These are phyloP conservation scores for Cladosporium phlei DNA, from an alignment of 2,329 filamentous ascomycete species.

Conservation along the genomic window DNA sequence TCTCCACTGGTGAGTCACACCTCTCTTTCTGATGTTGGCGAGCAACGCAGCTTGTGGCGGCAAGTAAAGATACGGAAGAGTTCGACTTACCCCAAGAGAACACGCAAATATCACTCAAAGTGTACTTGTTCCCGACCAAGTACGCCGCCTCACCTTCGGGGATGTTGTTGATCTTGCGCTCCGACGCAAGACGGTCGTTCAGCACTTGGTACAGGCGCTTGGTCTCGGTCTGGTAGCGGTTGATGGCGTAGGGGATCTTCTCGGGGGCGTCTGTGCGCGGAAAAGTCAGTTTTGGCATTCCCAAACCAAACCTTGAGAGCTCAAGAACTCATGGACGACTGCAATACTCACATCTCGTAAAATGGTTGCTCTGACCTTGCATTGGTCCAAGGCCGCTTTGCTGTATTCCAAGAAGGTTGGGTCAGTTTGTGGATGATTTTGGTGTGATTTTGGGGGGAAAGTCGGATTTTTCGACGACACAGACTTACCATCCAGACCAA, in stretches of 20 bases:
- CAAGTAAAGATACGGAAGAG: too few relatives aligned
- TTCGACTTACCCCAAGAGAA: too few relatives aligned
- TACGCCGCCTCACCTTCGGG: conserved; percentile 32
- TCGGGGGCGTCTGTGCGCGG: conserved; percentile 66
- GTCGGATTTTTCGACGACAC: not conserved
- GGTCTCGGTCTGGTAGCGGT: conserved; percentile 75
- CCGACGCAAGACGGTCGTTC: conserved; percentile 58
- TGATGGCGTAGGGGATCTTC: conserved; percentile 72
- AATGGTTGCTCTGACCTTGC: conserved; percentile 72
- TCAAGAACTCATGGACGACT: too few relatives aligned
- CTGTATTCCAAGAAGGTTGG: too few relatives aligned
- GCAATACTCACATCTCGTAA: conserved; percentile 45
- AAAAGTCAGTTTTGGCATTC: too few relatives aligned
- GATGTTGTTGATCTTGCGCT: conserved; percentile 34
- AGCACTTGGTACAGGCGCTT: conserved; percentile 71
- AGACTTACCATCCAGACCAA: conserved; percentile 23
- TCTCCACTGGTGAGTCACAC: too few relatives aligned
- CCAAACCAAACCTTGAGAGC: too few relatives aligned
- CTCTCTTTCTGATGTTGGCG: too few relatives aligned
- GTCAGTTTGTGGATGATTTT: not conserved
- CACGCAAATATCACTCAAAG: conserved; percentile 69
- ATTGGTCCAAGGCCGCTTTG: conserved; percentile 51
- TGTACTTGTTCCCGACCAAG: conserved; percentile 58
- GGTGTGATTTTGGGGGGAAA: not conserved
- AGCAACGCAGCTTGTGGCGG: too few relatives aligned